Conservation (phyloP, 2,329 filamentous ascomycete species). For the Epichloe coenophiala region DNA sequence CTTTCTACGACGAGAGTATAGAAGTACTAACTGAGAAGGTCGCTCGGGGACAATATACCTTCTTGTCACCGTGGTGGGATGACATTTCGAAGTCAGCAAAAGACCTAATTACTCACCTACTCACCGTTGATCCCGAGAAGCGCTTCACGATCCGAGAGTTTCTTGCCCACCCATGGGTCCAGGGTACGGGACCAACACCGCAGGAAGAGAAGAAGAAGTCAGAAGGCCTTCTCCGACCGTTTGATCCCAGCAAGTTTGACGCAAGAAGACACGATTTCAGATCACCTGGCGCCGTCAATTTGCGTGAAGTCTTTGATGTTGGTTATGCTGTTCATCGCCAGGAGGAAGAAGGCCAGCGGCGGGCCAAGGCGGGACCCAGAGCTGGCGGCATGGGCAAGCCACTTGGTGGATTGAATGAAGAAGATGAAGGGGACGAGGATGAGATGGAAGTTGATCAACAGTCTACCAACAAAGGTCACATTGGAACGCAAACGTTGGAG, state of each 20-base stretch:
- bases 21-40: slow-evolving; percentile 96
- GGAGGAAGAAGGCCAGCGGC: slow-evolving; percentile 86
- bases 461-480: slow-evolving; percentile 32
- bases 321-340: slow-evolving; percentile 95
- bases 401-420: slow-evolving; percentile 56
- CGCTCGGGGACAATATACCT: slow-evolving; percentile 90
- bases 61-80: slow-evolving; percentile 98
- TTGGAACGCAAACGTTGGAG: slow-evolving; percentile 56
- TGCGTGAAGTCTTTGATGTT: slow-evolving; percentile 95
- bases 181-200: slow-evolving; percentile 44
- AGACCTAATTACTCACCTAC: slow-evolving; percentile 81
- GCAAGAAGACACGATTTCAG: slow-evolving; percentile 79
- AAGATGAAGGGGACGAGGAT: slow-evolving; percentile 42
- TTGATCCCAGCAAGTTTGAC: slow-evolving; percentile 40
- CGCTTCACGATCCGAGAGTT: slow-evolving; percentile 90
- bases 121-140: slow-evolving; percentile 91
- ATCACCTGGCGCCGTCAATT: slow-evolving; percentile 84
- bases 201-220: slow-evolving; percentile 46
- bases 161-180: slow-evolving; percentile 88
- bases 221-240: slow-evolving; percentile 31
- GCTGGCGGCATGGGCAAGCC: slow-evolving; percentile 46
- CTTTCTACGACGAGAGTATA: slow-evolving; percentile 97
- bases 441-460: slow-evolving; percentile 52
- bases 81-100: slow-evolving; percentile 92
- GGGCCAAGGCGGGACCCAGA: slow-evolving; percentile 69